phyloP scores from a whole-genome alignment of 1,284 basidiomycete genomes.

The Caloboletus firmus region DNA sequence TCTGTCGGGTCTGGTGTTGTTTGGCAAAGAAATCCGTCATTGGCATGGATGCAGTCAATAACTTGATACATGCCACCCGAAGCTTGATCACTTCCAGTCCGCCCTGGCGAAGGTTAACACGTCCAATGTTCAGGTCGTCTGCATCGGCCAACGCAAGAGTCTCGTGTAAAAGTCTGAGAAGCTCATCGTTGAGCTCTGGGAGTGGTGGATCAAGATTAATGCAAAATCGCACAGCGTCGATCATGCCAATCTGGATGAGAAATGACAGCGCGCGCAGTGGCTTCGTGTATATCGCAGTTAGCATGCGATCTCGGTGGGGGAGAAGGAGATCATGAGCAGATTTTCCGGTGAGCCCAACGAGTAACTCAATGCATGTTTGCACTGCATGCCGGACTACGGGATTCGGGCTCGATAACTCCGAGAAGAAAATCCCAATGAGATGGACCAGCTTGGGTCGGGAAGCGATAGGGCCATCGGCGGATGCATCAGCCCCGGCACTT shows the following conservation, averaged over 20 bases:
- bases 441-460: slow-evolving; percentile 56
- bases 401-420: slow-evolving; percentile 88
- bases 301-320: slow-evolving; percentile 85
- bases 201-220: slow-evolving; percentile 82
- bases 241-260: slow-evolving; percentile 96
- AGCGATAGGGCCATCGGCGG: slow-evolving; percentile 41
- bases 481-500: slow-evolving; percentile 51
- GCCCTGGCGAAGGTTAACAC: slow-evolving; percentile 76
- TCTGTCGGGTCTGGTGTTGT: slow-evolving; percentile 81
- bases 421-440: slow-evolving; percentile 84
- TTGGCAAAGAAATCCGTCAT: slow-evolving; percentile 89
- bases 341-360: slow-evolving; percentile 76
- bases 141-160: slow-evolving; percentile 95
- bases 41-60: slow-evolving; percentile 93
- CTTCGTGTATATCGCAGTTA: slow-evolving; percentile 92
- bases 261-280: slow-evolving; percentile 96
- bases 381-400: slow-evolving; percentile 83
- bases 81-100: slow-evolving; percentile 85
- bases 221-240: slow-evolving; percentile 95
- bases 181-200: slow-evolving; percentile 89
- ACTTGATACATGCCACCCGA: slow-evolving; percentile 92
- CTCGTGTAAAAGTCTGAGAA: slow-evolving; percentile 91
- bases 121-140: slow-evolving; percentile 83
- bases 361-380: slow-evolving; percentile 79
- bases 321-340: slow-evolving; percentile 78